phyloP scores from a whole-genome alignment of 768 basidiomycete species.

The Lactifluus echinatus region DNA sequence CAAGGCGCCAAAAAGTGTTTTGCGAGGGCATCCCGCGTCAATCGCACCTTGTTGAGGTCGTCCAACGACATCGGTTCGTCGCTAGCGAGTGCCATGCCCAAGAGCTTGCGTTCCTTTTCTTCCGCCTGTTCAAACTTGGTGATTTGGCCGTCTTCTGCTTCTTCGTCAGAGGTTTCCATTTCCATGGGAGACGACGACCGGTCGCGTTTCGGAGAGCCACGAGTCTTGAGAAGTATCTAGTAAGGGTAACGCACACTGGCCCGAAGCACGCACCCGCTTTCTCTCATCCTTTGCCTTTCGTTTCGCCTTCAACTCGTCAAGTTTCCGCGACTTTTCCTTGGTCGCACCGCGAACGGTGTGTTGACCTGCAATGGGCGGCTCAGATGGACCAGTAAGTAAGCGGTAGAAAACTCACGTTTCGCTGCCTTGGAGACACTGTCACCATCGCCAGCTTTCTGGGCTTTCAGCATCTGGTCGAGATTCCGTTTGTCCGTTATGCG shows the following conservation, averaged over 20 bases:
- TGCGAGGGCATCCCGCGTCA: constrained; percentile 64
- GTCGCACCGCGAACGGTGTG: constrained; percentile 65
- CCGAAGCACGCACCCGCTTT: constrained; percentile 50
- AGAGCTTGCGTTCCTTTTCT: constrained; percentile 47
- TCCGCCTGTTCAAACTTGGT: constrained; percentile 67
- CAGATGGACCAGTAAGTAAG: not conserved
- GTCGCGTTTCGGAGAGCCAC: constrained; percentile 58
- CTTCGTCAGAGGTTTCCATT: constrained; percentile 80
- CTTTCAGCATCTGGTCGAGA: constrained; percentile 65
- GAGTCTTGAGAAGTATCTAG: constrained; percentile 19
- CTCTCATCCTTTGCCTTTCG: constrained; percentile 87
- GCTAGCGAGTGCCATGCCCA: constrained; percentile 34
- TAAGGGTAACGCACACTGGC: not conserved
- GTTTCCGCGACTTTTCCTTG: constrained; percentile 69
- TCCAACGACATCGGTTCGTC: constrained; percentile 43
- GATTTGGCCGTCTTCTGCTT: constrained; percentile 68
- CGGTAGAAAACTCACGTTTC: constrained; percentile 51
- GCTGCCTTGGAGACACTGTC: constrained; percentile 65
- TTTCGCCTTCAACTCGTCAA: constrained; percentile 80
- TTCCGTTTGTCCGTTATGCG: constrained; percentile 60
- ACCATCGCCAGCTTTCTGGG: constrained; percentile 44
- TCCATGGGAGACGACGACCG: constrained; percentile 76
- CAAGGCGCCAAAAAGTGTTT: constrained; percentile 68
- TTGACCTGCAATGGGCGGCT: constrained; percentile 43
- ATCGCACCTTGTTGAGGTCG: constrained; percentile 51